A percentile compares a stretch with the other conserved stretches of the same genome.
Conservation (phyloP, 1,284 basidiomycete species). For the Malassezia cuniculi region DNA sequence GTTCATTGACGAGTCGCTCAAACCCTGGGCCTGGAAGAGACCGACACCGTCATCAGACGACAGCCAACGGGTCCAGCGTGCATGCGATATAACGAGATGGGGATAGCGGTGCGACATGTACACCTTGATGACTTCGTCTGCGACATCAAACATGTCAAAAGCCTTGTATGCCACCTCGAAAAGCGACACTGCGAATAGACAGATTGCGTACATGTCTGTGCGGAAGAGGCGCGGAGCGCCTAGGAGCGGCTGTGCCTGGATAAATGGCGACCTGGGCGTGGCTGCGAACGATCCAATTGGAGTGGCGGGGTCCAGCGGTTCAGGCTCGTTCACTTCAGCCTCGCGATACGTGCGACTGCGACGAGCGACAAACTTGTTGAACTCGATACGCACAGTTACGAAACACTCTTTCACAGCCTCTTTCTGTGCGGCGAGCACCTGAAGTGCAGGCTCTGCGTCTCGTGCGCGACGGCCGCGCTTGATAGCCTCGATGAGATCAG, state of each 20-base stretch:
- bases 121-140: constrained; percentile 4
- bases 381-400: too few relatives aligned
- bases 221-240: constrained; percentile 16
- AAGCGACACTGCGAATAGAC: constrained; percentile 26
- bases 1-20: constrained; percentile 2
- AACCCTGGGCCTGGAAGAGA: constrained; percentile 7
- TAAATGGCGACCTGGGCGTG: background rate
- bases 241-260: background rate
- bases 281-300: too few relatives aligned
- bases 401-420: too few relatives aligned
- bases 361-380: too few relatives aligned
- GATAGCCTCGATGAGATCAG: too few relatives aligned
- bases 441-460: too few relatives aligned
- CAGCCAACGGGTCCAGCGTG: constrained; percentile 21
- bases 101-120: constrained; percentile 3
- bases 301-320: too few relatives aligned
- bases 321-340: too few relatives aligned
- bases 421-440: too few relatives aligned
- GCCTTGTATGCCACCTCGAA: constrained; percentile 26
- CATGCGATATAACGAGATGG: constrained; percentile 4
- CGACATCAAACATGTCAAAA: constrained; percentile 9
- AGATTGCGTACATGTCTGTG: constrained; percentile 22
- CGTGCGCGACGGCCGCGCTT: too few relatives aligned
- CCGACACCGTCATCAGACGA: constrained; percentile 6
- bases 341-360: too few relatives aligned